Evolutionary conservation across 805 yeast species (phyloP), one percentile per base, ranked within the genome.

Genomic region (Phaffomyces opuntiae): DNA sequence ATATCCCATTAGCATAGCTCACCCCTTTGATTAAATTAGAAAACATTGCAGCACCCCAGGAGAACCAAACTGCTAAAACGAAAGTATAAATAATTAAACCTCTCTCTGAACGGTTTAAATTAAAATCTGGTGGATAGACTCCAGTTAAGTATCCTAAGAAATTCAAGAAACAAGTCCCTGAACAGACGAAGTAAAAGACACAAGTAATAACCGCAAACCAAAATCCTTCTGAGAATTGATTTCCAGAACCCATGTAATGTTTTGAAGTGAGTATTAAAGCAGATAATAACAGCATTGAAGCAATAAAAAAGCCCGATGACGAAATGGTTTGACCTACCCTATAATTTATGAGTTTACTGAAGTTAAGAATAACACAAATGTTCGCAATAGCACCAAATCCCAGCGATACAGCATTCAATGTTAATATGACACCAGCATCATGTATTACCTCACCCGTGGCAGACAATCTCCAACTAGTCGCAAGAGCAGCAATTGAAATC

Each of bases 191-290:
- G 61, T 89, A 87, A 25, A 86, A 63, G 1, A 72, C 65, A 5
- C 78, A 72, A 0, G 95, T 85, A 49, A 83, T 64, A 0, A 77
- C 76, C 0, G 88, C 95, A 61, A 73, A 83, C 89, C 90, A 88
- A 59, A 76, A 88, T 2, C 95, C 96, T 51, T 78, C 82, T 0
- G 87, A 57, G 39, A 58, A 56, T 6, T 42, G 38, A 40, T 66
- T 61, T 43, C 65, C 51, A 1, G 41, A 42, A 1, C 55, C 57
- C 37, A 57, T 46, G 42, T 64, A 62, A 3, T 46, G 44, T 39
- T 68, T 59, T 9, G 37, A 17, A 5, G 75, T 61, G 3, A 70
- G 56, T 7, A 74, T 52, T 1, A 83, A 60, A 3, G 75, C 80
- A 0, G 68, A 68, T 42, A 83, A 45, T 33, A 88, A 66, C 12